Base-by-base conservation (phyloP, 2,329 filamentous ascomycete genomes). In the Cladosporium sp. region DNA sequence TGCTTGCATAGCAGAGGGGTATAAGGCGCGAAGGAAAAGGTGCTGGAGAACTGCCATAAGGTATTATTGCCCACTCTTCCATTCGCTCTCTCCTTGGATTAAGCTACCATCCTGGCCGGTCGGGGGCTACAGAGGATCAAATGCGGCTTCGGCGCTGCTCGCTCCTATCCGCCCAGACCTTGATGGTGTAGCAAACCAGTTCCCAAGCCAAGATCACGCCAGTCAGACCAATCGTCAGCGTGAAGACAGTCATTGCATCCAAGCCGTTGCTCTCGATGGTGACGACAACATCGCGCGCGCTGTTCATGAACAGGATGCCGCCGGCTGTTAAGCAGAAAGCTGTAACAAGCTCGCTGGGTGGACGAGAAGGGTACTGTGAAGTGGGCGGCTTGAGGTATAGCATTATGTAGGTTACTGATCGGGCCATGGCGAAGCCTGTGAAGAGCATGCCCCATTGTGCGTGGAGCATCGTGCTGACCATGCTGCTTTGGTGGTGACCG, bases 191-290 rank as follows among this genome's bases (percentile, higher is more conserved):
- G 12, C 91, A 81, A 32, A 93, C 74, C 24, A 96, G 85, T 64
- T 90, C 86, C 88, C 92, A 97, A 0, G 93, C 89, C 91, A 97
- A 94, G 61, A 96, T 78, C 60, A 97, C 83, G 1, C 89, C 90
- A 1, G 92, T 91, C 7, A 96, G 76, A 2, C 93, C 94, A 86
- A 96, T 91, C 11, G 88, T 91, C 38, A 97, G 86, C 0, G 92
- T 97, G 79, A 97, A 96, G 68, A 92, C 87, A 78, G 97, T 95
- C 93, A 97, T 97, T 69, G 92, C 92, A 74, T 97, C 91, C 18
- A 97, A 81, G 4, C 88, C 79, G 74, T 93, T 90, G 65, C 86
- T 84, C 67, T 93, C 89, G 82, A 97, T 92, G n/a, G 88, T 87
- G 11, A 83, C 77, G 30, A 97, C 86, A 0, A 90, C 90, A 74